Conservation (phyloP, 2,329 filamentous ascomycete species). For the Cladosporium cucumerinum region DNA sequence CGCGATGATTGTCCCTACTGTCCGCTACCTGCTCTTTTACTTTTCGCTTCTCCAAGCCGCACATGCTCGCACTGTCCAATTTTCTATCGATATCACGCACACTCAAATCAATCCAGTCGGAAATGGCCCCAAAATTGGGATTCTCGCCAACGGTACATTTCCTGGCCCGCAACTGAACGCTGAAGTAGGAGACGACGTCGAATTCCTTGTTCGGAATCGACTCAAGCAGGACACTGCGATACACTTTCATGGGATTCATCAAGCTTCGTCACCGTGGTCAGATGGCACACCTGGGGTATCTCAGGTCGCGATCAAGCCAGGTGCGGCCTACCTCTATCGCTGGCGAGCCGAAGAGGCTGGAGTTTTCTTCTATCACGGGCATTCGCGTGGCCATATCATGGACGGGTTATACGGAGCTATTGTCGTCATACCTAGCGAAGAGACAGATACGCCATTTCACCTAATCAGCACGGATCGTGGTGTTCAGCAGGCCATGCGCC, state of each 20-base stretch:
- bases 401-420: slow-evolving; percentile 60
- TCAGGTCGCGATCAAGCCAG: not conserved
- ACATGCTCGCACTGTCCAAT: not conserved
- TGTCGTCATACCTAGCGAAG: slow-evolving; percentile 42
- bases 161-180: not conserved
- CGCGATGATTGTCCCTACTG: not conserved
- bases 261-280: not conserved
- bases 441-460: slow-evolving; percentile 21
- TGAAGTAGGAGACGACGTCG: not conserved
- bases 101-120: not conserved
- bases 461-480: not conserved
- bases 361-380: not conserved
- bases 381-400: slow-evolving; percentile 50
- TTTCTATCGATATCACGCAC: not conserved
- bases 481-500: slow-evolving; percentile 46
- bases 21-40: not conserved
- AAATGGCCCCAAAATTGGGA: not conserved
- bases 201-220: not conserved
- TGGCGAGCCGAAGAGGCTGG: not conserved
- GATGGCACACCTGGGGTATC: not conserved
- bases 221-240: not conserved
- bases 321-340: not conserved
- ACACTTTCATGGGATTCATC: not conserved
- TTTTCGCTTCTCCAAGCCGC: not conserved
- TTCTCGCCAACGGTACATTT: not conserved